phyloP scores from a whole-genome alignment of 2,329 filamentous ascomycete genomes.

The Trichoderma pleuroti region DNA sequence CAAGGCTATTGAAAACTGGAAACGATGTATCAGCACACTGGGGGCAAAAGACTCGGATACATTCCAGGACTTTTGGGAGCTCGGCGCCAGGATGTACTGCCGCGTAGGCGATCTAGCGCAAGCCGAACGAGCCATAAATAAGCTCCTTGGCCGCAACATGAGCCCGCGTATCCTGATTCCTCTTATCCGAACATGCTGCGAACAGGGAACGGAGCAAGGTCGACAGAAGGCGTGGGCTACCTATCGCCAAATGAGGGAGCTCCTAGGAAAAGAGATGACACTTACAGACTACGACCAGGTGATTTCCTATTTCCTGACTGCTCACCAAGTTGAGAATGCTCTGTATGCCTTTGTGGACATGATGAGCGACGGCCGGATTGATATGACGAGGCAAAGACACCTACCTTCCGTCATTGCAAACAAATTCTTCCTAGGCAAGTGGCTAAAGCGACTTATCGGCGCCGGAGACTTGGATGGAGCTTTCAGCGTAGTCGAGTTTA shows the following conservation, averaged over 20 bases:
- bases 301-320: conserved; percentile 65
- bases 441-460: conserved; percentile 80
- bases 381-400: conserved; percentile 42
- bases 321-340: conserved; percentile 62
- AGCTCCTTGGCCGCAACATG: conserved; percentile 47
- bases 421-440: conserved; percentile 81
- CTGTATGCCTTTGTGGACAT: conserved; percentile 82
- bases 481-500: conserved; percentile 68
- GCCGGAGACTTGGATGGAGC: conserved; percentile 69
- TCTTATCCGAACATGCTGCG: conserved; percentile 66
- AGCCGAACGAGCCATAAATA: conserved; percentile 54
- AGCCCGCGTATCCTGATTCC: conserved; percentile 60
- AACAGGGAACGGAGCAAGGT: conserved; percentile 43
- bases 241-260: conserved; percentile 62
- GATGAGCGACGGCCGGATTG: conserved; percentile 64
- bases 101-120: conserved; percentile 54
- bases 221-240: conserved; percentile 61
- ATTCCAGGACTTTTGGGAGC: conserved; percentile 56
- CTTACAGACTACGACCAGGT: conserved; percentile 75
- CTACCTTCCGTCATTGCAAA: conserved; percentile 57
- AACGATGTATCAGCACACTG: conserved; percentile 51
- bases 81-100: conserved; percentile 64
- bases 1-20: conserved; percentile 62
- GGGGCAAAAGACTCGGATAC: conserved; percentile 44
- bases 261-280: conserved; percentile 57